These are phyloP conservation scores for Fusarium heterosporum DNA, from an alignment of 2,329 filamentous ascomycete species.

Conservation along the genomic window DNA sequence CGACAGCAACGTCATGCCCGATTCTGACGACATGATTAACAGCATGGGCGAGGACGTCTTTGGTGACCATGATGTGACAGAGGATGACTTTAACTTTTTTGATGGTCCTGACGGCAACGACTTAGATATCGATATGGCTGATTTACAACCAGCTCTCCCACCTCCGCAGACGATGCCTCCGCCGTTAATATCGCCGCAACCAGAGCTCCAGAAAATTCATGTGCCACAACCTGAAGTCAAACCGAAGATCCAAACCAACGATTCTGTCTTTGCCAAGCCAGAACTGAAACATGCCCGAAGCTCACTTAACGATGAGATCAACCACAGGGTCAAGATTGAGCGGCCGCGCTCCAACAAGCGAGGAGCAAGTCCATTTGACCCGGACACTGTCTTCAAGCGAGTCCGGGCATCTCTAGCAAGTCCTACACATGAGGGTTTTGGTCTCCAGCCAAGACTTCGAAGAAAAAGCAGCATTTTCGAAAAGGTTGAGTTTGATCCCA, in stretches of 20 bases:
- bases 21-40: constrained; percentile 72
- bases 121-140: constrained; percentile 51
- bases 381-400: constrained; percentile 69
- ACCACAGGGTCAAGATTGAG: constrained; percentile 49
- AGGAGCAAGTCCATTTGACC: constrained; percentile 67
- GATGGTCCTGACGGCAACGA: constrained; percentile 65
- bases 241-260: constrained; percentile 41
- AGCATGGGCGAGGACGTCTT: constrained; percentile 78
- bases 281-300: constrained; percentile 70
- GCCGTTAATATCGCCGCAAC: constrained; percentile 18
- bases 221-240: constrained; percentile 30
- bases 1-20: constrained; percentile 57
- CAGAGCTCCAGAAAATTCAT: constrained; percentile 24
- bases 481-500: constrained; percentile 65
- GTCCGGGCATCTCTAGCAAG: constrained; percentile 61
- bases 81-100: constrained; percentile 87
- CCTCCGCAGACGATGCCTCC: constrained; percentile 20
- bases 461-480: constrained; percentile 64
- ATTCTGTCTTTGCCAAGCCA: constrained; percentile 66
- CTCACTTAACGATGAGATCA: constrained; percentile 58
- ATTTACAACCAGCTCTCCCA: constrained; percentile 33
- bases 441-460: constrained; percentile 38
- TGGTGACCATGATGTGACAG: constrained; percentile 79
- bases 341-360: constrained; percentile 58
- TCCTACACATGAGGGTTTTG: constrained; percentile 37